Evolutionary conservation across 2,329 filamentous ascomycete species (phyloP).

Genomic region (Aspergillus aculeatus): DNA sequence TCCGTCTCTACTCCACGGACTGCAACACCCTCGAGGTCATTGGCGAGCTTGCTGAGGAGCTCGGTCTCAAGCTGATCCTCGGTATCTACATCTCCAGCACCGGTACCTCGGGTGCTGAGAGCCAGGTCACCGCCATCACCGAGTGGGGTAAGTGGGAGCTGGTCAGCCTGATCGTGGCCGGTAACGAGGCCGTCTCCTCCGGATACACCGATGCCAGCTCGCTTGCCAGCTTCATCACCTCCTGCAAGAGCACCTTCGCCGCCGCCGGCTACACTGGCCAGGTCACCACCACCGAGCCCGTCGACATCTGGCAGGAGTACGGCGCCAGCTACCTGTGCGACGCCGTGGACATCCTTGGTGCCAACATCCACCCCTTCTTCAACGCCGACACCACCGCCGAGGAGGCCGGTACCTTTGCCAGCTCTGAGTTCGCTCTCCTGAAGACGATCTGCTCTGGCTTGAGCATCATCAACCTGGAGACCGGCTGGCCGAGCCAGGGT

Average conservation of each 20-base stretch:
- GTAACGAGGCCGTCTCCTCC: constrained; percentile 87
- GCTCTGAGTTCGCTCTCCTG: constrained; percentile 69
- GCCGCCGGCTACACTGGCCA: constrained; percentile 68
- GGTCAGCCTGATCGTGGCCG: constrained; percentile 77
- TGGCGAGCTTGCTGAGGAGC: constrained; percentile 63
- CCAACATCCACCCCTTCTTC: constrained; percentile 95
- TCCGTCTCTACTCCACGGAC: constrained; percentile 91
- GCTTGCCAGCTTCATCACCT: constrained; percentile 69
- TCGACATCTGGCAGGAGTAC: constrained; percentile 70
- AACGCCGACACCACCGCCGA: constrained; percentile 65
- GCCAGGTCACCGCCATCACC: constrained; percentile 73
- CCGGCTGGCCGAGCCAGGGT: constrained; percentile 79
- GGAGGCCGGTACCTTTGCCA: constrained; percentile 73
- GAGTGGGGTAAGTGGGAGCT: constrained; percentile 71
- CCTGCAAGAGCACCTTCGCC: constrained; percentile 63
- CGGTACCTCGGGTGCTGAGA: constrained; percentile 61
- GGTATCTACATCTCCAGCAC: constrained; percentile 78
- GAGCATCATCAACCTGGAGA: constrained; percentile 79
- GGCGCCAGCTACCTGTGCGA: constrained; percentile 60
- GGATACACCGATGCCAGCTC: constrained; percentile 62
- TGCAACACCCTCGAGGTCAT: constrained; percentile 78
- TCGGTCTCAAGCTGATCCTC: constrained; percentile 76
- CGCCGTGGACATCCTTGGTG: constrained; percentile 73
- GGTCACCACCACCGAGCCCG: constrained; percentile 82
- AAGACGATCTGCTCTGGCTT: constrained; percentile 68